Evolutionary conservation across 805 yeast species (phyloP).

Genomic region (Hyphopichia homilentoma): DNA sequence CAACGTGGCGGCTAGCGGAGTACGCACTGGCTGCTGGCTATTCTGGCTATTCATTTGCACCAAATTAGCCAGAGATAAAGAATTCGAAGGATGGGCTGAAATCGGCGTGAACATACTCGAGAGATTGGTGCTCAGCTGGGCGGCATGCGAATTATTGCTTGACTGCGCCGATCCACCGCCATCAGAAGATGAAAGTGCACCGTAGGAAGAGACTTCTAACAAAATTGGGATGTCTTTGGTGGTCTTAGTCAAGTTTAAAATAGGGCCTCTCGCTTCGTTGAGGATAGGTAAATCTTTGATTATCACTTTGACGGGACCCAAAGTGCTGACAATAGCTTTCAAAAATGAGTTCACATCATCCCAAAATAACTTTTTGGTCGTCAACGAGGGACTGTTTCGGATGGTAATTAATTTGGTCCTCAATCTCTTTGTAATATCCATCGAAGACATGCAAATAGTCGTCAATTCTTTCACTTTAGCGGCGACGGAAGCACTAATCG

Average conservation of each 20-base stretch:
- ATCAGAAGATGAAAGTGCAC: conserved; percentile 23
- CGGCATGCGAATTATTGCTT: conserved; percentile 12
- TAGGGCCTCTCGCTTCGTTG: conserved; percentile 72
- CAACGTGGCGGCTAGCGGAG: conserved; percentile 22
- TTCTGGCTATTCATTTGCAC: conserved; percentile 5
- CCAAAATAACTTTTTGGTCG: conserved; percentile 66
- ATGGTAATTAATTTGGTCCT: conserved; percentile 51
- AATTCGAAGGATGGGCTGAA: conserved; percentile 20
- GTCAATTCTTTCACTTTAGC: conserved; percentile 73
- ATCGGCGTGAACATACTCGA: conserved; percentile 30
- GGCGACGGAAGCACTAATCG: conserved; percentile 44
- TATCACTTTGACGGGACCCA: conserved; percentile 78
- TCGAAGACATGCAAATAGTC: conserved; percentile 69
- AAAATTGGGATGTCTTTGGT: conserved; percentile 91
- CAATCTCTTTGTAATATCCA: conserved; percentile 74
- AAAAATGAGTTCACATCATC: conserved; percentile 81
- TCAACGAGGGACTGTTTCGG: conserved; percentile 42
- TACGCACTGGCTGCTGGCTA: conserved; percentile 16
- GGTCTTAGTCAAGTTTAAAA: conserved; percentile 79
- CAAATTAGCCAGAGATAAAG: conserved; percentile 7
- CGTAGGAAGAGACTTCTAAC: conserved; percentile 51
- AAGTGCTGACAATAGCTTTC: conserved; percentile 76
- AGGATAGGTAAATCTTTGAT: conserved; percentile 78
- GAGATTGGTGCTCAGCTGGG: conserved; percentile 18
- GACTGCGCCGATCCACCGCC: conserved; percentile 5